phyloP scores from a whole-genome alignment of 106 monocot genomes.

The Apostasia shenzhenica region DNA sequence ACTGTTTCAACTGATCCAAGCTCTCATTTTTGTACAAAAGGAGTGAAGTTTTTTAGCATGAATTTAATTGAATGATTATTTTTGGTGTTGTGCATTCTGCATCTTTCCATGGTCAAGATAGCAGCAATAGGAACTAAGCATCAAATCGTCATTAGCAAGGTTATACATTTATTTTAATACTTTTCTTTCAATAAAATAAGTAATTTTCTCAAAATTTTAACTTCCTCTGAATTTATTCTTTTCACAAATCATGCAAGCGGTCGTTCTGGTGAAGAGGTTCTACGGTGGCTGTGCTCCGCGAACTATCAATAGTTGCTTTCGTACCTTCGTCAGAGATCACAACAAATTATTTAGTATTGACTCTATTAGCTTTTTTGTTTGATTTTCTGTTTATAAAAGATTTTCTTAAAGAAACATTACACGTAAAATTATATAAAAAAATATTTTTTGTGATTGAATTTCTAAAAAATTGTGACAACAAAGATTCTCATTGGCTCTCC shows the following conservation, averaged over 20 bases:
- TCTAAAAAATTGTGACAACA: too few relatives aligned
- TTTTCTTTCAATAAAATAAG: not conserved
- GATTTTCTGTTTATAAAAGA: too few relatives aligned
- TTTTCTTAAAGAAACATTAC: too few relatives aligned
- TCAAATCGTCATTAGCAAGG: constrained; percentile 97
- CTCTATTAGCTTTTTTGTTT: too few relatives aligned
- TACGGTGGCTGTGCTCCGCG: constrained; percentile 87
- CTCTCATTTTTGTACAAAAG: too few relatives aligned
- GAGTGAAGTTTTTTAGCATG: too few relatives aligned
- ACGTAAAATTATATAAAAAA: too few relatives aligned
- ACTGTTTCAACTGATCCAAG: too few relatives aligned
- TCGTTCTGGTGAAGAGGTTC: constrained; percentile 82
- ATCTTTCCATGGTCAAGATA: constrained; percentile 94
- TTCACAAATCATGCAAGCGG: constrained; percentile 33
- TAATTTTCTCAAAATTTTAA: not conserved
- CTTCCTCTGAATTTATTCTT: too few relatives aligned
- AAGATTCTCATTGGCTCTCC: too few relatives aligned
- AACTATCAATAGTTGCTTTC: constrained; percentile 83
- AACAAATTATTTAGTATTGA: not conserved
- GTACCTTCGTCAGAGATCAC: constrained; percentile 61
- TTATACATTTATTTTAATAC: constrained; percentile 6
- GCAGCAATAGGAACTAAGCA: constrained; percentile 50
- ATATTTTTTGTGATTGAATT: too few relatives aligned
- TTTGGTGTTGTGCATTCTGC: constrained; percentile 88
- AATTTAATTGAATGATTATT: constrained; percentile 11